Conservation (phyloP, 441 rosid genomes). For the Biscutella laevigata region DNA sequence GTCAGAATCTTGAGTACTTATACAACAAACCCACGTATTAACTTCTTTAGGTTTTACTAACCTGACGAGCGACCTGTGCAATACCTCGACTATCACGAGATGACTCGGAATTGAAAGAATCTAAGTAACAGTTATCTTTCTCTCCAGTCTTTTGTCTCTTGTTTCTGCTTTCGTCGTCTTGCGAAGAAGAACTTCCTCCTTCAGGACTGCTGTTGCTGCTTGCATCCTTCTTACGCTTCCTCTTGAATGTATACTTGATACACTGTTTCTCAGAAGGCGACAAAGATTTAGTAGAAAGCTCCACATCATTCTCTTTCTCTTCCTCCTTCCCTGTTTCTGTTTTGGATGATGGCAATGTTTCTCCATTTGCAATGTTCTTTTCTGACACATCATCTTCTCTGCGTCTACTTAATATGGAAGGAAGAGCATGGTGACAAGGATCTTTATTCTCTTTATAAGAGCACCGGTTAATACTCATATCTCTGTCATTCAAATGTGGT, state of each 20-base stretch:
- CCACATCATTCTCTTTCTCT: constrained; percentile 25
- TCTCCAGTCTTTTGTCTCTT: constrained; percentile 29
- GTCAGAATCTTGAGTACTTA: neutral
- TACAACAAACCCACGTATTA: neutral
- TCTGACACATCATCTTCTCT: constrained; percentile 56
- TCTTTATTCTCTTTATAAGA: constrained; percentile 29
- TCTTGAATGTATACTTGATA: constrained; percentile 70
- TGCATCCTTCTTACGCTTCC: constrained; percentile 69
- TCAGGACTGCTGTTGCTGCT: constrained; percentile 45
- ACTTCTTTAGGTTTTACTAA: constrained; percentile 16
- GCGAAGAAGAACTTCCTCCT: constrained; percentile 32
- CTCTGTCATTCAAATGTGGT: constrained; percentile 26
- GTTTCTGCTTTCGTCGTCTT: constrained; percentile 26
- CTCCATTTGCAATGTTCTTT: constrained; percentile 28
- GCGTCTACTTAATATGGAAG: constrained; percentile 60
- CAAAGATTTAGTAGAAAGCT: constrained; percentile 20
- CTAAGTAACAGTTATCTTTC: constrained; percentile 32
- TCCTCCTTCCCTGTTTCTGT: constrained; percentile 30
- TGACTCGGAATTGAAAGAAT: constrained; percentile 36
- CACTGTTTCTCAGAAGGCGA: constrained; percentile 35
- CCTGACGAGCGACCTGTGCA: constrained; percentile 12
- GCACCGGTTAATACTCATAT: constrained; percentile 31
- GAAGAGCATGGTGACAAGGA: constrained; percentile 45
- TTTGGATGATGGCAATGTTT: too few species aligned
- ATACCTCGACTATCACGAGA: constrained; percentile 44